Evolutionary conservation across 1,284 basidiomycete species (phyloP).

Genomic region (Irpex sp.): DNA sequence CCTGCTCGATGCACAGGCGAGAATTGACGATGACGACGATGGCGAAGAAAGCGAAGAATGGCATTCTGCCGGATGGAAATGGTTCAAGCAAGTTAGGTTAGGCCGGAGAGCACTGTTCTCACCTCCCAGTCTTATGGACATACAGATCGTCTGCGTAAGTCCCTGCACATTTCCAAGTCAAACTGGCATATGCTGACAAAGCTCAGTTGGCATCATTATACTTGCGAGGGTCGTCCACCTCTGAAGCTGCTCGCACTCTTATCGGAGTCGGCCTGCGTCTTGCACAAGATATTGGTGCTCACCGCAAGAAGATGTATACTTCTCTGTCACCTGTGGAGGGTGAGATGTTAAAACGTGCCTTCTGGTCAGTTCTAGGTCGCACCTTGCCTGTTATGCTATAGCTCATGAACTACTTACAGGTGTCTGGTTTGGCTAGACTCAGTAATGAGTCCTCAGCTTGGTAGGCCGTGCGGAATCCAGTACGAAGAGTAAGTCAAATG

Average conservation of each 20-base stretch:
- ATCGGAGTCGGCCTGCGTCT: constrained; percentile 48
- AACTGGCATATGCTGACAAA: no score
- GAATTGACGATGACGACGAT: background rate
- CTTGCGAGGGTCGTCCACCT: constrained; percentile 42
- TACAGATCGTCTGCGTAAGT: constrained; percentile 53
- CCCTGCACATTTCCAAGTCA: no score
- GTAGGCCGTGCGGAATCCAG: constrained; percentile 75
- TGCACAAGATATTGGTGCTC: constrained; percentile 40
- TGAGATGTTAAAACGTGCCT: constrained; percentile 59
- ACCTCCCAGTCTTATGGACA: constrained; percentile 59
- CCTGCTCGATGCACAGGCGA: constrained; percentile 33
- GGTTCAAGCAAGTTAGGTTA: constrained; percentile 61
- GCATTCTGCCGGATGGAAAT: constrained; percentile 74
- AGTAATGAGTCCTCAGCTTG: constrained; percentile 62
- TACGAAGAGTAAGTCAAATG: constrained; percentile 66
- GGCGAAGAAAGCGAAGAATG: constrained; percentile 31
- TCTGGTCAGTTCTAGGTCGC: constrained; percentile 50
- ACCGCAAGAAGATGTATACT: constrained; percentile 32
- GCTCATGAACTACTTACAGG: constrained; percentile 33
- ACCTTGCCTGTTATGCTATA: background rate
- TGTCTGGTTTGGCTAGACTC: constrained; percentile 59
- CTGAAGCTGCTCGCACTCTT: constrained; percentile 47
- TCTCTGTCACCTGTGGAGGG: constrained; percentile 29
- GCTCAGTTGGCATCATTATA: constrained; percentile 32
- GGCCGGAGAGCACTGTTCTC: constrained; percentile 54